A percentile compares a stretch with the other conserved stretches of the same genome.
Conservation (phyloP, 139 green algal genomes). For the Chlorella vulgaris region DNA sequence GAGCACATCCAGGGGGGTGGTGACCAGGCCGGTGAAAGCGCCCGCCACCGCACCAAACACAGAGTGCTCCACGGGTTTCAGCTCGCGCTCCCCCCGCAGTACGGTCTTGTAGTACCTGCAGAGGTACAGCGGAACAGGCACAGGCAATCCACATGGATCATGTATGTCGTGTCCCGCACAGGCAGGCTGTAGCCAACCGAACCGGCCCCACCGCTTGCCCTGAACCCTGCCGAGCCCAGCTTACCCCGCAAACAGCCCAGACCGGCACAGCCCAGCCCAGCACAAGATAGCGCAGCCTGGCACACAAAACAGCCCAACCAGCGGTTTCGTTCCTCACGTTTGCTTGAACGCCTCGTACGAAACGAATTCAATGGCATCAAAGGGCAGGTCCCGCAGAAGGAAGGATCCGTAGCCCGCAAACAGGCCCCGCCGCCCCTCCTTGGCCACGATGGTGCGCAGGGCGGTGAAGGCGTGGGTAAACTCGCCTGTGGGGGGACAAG, state of each 20-base stretch:
- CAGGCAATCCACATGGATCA: no score
- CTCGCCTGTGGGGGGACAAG: constrained; percentile 53
- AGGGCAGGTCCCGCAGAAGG: constrained; percentile 96
- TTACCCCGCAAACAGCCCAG: no score
- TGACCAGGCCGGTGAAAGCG: constrained; percentile 84
- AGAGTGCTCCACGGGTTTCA: constrained; percentile 70
- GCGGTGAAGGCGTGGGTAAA: constrained; percentile 63
- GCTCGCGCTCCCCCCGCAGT: constrained; percentile 51
- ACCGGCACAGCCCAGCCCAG: no score
- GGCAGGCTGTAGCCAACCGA: no score
- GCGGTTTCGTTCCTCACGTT: background rate
- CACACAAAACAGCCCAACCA: background rate
- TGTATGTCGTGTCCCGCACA: no score
- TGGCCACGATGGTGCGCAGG: constrained; percentile 73
- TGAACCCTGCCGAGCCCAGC: no score
- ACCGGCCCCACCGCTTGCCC: no score
- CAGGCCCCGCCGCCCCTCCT: constrained; percentile 82
- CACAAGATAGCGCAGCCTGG: background rate
- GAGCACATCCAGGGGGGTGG: constrained; percentile 92
- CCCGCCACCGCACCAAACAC: constrained; percentile 79
- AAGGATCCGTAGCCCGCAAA: constrained; percentile 99
- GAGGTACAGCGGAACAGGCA: no score
- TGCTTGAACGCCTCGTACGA: constrained; percentile 77
- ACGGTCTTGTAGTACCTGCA: constrained; percentile 37
- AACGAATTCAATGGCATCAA: constrained; percentile 98